A percentile compares a stretch with the other conserved stretches of the same genome.
Conservation (phyloP, 1,284 basidiomycete species). For the Athelia psychrophila region DNA sequence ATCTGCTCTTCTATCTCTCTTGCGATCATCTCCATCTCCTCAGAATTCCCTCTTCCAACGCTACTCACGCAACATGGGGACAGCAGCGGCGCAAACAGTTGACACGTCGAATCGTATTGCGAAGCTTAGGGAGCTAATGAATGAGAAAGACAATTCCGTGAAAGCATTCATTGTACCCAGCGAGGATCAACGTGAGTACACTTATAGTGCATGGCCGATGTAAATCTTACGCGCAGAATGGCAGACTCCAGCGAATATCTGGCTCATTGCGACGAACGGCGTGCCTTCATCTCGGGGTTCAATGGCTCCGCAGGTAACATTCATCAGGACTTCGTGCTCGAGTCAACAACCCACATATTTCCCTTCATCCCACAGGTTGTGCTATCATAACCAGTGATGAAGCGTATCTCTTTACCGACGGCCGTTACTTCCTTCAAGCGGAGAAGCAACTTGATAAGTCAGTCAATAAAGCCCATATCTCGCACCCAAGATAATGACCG, state of each 20-base stretch:
- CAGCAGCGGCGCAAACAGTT: conserved; percentile 46
- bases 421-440: conserved; percentile 93
- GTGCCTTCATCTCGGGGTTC: conserved; percentile 90
- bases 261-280: conserved; percentile 79
- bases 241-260: conserved; percentile 94
- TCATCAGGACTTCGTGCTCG: neutral
- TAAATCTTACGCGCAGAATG: conserved; percentile 1
- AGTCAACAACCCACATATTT: neutral
- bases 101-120: conserved; percentile 61
- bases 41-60: neutral
- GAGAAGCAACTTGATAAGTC: conserved; percentile 83
- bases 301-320: conserved; percentile 83
- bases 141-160: conserved; percentile 49
- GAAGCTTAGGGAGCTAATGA: conserved; percentile 67
- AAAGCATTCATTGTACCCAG: conserved; percentile 79
- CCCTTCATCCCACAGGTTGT: conserved; percentile 53
- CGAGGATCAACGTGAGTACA: conserved; percentile 80
- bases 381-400: conserved; percentile 76
- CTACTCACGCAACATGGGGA: conserved; percentile 19
- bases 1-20: neutral
- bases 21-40: neutral
- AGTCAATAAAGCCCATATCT: conserved; percentile 19
- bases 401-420: conserved; percentile 89
- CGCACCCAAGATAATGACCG: neutral
- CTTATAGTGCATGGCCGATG: neutral